phyloP scores from a whole-genome alignment of 1,284 basidiomycete species.

The Heterobasidion occidentale region DNA sequence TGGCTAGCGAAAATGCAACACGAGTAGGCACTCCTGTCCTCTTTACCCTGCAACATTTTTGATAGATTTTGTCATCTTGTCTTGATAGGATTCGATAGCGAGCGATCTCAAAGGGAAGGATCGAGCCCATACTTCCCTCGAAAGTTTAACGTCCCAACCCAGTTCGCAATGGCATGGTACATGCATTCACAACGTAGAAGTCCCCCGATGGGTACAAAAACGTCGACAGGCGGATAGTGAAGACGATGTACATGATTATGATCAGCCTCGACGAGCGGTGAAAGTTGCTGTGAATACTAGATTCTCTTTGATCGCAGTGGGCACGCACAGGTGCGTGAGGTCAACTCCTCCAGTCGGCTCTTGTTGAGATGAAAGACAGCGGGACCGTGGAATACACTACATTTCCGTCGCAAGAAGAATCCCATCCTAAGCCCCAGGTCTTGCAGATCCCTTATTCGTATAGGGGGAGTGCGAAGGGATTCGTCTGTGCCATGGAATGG shows the following conservation, averaged over 20 bases:
- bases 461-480: slow-evolving; percentile 51
- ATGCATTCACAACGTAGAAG: slow-evolving; percentile 59
- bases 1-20: slow-evolving; percentile 8
- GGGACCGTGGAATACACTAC: slow-evolving; percentile 56
- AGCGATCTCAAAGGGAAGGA: neutral
- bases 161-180: slow-evolving; percentile 49
- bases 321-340: slow-evolving; percentile 55
- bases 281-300: slow-evolving; percentile 70
- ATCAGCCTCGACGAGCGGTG: slow-evolving; percentile 59
- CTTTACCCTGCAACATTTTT: neutral
- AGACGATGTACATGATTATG: slow-evolving; percentile 35
- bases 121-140: slow-evolving; percentile 11
- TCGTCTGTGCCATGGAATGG: slow-evolving; percentile 80
- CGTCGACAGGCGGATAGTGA: slow-evolving; percentile 45
- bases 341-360: neutral
- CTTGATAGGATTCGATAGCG: neutral
- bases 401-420: slow-evolving; percentile 53
- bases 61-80: neutral
- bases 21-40: neutral
- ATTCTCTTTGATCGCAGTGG: slow-evolving; percentile 83
- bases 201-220: slow-evolving; percentile 71
- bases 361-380: slow-evolving; percentile 23
- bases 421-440: slow-evolving; percentile 43
- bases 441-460: slow-evolving; percentile 52
- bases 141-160: slow-evolving; percentile 10